phyloP scores from a whole-genome alignment of 768 basidiomycete genomes.

The Suillus lakei region DNA sequence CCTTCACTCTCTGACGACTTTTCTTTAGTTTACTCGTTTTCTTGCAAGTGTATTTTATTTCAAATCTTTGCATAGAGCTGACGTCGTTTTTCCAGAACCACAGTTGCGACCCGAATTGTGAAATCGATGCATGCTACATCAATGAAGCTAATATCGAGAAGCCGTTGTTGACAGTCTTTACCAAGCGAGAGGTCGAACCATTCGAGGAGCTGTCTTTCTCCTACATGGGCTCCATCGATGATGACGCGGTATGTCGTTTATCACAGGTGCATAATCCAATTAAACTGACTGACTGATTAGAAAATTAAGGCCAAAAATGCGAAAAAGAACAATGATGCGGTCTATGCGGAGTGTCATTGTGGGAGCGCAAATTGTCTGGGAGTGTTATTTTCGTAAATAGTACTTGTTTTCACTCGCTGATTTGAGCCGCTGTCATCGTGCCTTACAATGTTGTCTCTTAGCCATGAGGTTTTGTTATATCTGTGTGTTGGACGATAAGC shows the following conservation, averaged over 20 bases:
- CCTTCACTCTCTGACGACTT: constrained; percentile 4
- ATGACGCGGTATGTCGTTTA: constrained; percentile 23
- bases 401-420: neutral
- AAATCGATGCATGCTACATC: constrained; percentile 74
- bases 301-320: neutral
- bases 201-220: constrained; percentile 80
- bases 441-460: neutral
- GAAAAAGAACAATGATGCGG: constrained; percentile 40
- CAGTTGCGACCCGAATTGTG: constrained; percentile 87
- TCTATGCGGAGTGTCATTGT: constrained; percentile 55
- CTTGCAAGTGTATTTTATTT: constrained; percentile 53
- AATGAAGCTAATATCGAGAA: constrained; percentile 76
- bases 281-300: constrained; percentile 4
- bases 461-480: neutral
- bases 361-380: constrained; percentile 58
- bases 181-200: constrained; percentile 61
- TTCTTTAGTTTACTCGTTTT: constrained; percentile 83
- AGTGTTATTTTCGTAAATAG: constrained; percentile 28
- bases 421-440: too few relatives aligned
- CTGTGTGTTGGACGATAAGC: neutral
- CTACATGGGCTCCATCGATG: constrained; percentile 63
- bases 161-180: constrained; percentile 71
- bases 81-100: constrained; percentile 65
- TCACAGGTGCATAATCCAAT: neutral
- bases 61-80: neutral